Conservation (phyloP, 306 rosid genomes). For the Fragaria ananassa region DNA sequence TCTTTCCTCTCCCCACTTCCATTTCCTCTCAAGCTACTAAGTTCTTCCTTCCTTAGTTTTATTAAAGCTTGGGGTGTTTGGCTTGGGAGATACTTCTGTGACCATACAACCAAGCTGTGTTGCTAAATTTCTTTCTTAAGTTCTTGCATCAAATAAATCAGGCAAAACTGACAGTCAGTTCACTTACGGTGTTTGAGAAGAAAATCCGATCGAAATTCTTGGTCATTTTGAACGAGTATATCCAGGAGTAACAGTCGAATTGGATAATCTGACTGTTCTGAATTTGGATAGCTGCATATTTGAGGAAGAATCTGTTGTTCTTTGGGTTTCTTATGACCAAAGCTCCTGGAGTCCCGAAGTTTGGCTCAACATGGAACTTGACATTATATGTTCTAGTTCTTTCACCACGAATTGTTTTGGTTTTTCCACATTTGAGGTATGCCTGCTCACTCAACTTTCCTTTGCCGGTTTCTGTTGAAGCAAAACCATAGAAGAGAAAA, state of each 20-base stretch:
- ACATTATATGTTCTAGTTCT: slow-evolving; percentile 40
- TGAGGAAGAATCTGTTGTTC: slow-evolving; percentile 50
- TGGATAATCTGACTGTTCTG: slow-evolving; percentile 36
- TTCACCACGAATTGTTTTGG: slow-evolving; percentile 27
- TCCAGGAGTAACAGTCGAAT: slow-evolving; percentile 66
- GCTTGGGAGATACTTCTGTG: slow-evolving; percentile 55
- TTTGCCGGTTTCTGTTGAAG: slow-evolving; percentile 49
- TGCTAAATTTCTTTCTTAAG: background rate
- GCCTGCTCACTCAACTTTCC: slow-evolving; percentile 45
- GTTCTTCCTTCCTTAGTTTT: slow-evolving; percentile 55
- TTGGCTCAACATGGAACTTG: slow-evolving; percentile 35
- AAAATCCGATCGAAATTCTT: slow-evolving; percentile 35
- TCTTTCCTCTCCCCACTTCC: slow-evolving; percentile 54
- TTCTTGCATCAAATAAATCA: background rate
- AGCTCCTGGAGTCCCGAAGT: slow-evolving; percentile 71
- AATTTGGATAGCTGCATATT: slow-evolving; percentile 35
- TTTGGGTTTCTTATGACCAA: slow-evolving; percentile 40
- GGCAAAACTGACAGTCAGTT: background rate
- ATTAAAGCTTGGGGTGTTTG: slow-evolving; percentile 51
- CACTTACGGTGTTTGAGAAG: slow-evolving; percentile 68
- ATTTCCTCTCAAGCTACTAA: slow-evolving; percentile 49
- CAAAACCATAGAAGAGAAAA: slow-evolving; percentile 8
- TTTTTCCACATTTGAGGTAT: slow-evolving; percentile 33
- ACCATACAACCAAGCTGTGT: slow-evolving; percentile 11
- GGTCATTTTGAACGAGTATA: slow-evolving; percentile 46